These are phyloP conservation scores for Ophiosphaerella narmari DNA, from an alignment of 2,329 filamentous ascomycete genomes.

Conservation along the genomic window DNA sequence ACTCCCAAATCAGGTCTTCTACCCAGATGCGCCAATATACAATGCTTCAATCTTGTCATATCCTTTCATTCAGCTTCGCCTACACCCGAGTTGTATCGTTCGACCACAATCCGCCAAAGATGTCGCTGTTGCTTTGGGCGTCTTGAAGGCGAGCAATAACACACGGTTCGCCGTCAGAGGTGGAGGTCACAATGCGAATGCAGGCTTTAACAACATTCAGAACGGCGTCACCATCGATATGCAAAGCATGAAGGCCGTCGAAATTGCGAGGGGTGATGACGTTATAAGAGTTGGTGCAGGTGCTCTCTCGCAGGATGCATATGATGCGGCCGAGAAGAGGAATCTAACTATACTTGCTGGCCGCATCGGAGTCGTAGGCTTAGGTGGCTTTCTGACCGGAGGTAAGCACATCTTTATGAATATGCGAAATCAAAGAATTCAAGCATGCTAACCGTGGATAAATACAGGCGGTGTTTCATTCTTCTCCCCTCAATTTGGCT, in stretches of 20 bases:
- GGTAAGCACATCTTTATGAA: constrained; percentile 14
- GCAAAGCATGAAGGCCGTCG: constrained; percentile 24
- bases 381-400: constrained; percentile 36
- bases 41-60: constrained; percentile 30
- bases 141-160: constrained; percentile 11
- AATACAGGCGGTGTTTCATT: constrained; percentile 15
- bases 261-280: constrained; percentile 13
- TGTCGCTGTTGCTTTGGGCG: constrained; percentile 19
- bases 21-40: constrained; percentile 21
- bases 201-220: constrained; percentile 35
- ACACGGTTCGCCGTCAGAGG: constrained; percentile 30
- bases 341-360: constrained; percentile 26
- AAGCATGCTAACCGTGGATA: not conserved
- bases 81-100: constrained; percentile 27
- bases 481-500: constrained; percentile 16
- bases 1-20: constrained; percentile 21
- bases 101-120: constrained; percentile 22
- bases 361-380: constrained; percentile 34
- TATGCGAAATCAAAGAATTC: too few relatives aligned
- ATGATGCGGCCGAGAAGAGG: constrained; percentile 28
- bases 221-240: constrained; percentile 41
- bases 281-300: constrained; percentile 32
- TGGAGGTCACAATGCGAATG: constrained; percentile 30
- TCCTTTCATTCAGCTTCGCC: constrained; percentile 23
- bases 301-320: constrained; percentile 44